Base-by-base conservation (phyloP, 805 yeast genomes). In the Wickerhamiella kurtzmanii region DNA sequence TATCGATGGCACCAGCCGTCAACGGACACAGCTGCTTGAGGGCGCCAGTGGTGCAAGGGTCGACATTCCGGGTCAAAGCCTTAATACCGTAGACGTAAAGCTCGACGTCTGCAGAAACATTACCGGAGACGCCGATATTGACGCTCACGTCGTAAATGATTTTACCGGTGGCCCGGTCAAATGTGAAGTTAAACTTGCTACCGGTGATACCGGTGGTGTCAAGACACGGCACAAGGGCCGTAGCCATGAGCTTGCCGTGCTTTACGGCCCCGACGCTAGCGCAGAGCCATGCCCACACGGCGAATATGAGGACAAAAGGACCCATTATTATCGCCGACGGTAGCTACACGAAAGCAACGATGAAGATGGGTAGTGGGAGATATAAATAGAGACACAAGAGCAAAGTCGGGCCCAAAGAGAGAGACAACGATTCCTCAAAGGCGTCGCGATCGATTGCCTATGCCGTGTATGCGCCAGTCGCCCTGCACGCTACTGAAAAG, bases 1-100 rank as follows among this genome's bases (percentile, higher is more conserved):
- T 73, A 56, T 82, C 84, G 59, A 88, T 74, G 37, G 76, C 65
- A 28, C 96, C 96, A 0, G 96, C 88, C 56, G 71, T 78, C 32
- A 88, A 62, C 1, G 96, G 96, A 65, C 96, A 88, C 60, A 88
- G 83, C 66, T 88, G 94, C 59, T 81, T 82, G 82, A 94, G 80
- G 28, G 75, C 75, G 22, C 44, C 50, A 38, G 51, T 49, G 25
- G 52, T 48, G 67, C 96, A 88, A 49, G 85, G 66, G 58, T 85
- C 74, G 44, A 87, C 62, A 1, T 60, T 57, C 56, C 71, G 67
- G 4, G 72, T 63, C 53, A 86, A 79, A 59, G 85, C 73, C 48
- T 69, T 64, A 66, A 87, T 80, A 0, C 96, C 96, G 60, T 86
- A 88, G 3, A 95, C 95, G 58, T 77, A 85, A 13, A 87, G 83